Conservation (phyloP, 2,329 filamentous ascomycete species). For the Phaeophleospora eucalypticola region DNA sequence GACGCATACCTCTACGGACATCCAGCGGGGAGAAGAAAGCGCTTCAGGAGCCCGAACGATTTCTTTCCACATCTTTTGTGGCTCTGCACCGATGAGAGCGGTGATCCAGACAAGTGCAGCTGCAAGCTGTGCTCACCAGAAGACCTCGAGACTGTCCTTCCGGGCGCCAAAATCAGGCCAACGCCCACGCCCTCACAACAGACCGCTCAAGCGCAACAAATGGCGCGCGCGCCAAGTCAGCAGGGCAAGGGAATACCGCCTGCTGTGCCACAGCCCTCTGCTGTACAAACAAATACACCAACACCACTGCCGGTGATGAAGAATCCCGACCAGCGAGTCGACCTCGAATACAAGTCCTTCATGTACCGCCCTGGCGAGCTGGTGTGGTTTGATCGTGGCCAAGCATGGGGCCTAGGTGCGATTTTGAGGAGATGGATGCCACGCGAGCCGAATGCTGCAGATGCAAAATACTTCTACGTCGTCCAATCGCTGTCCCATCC, state of each 20-base stretch:
- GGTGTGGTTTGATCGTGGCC: conserved; percentile 52
- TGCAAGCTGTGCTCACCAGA: conserved; percentile 57
- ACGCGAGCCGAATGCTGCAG: not conserved
- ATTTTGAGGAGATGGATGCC: conserved; percentile 44
- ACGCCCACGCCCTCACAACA: too few species aligned
- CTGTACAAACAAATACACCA: conserved; percentile 29
- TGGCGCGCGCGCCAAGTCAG: conserved; percentile 11
- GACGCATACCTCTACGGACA: conserved; percentile 61
- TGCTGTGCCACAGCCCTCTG: conserved; percentile 3
- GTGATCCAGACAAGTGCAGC: conserved; percentile 52
- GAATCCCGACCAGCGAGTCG: conserved; percentile 47
- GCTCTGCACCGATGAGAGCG: conserved; percentile 51
- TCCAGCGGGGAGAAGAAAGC: conserved; percentile 53
- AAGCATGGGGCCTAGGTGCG: conserved; percentile 53
- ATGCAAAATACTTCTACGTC: conserved; percentile 26
- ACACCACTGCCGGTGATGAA: conserved; percentile 40
- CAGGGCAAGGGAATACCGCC: conserved; percentile 3
- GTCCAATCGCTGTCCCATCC: conserved; percentile 41
- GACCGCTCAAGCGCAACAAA: too few species aligned
- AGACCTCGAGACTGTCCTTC: conserved; percentile 43
- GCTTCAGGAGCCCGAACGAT: conserved; percentile 55
- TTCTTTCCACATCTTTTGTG: conserved; percentile 59
- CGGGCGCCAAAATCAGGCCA: conserved; percentile 18
- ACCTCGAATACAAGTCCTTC: conserved; percentile 46
- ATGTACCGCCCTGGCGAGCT: conserved; percentile 54